These are phyloP conservation scores for Leccinum arenicola DNA, from an alignment of 768 basidiomycete species.

Conservation along the genomic window DNA sequence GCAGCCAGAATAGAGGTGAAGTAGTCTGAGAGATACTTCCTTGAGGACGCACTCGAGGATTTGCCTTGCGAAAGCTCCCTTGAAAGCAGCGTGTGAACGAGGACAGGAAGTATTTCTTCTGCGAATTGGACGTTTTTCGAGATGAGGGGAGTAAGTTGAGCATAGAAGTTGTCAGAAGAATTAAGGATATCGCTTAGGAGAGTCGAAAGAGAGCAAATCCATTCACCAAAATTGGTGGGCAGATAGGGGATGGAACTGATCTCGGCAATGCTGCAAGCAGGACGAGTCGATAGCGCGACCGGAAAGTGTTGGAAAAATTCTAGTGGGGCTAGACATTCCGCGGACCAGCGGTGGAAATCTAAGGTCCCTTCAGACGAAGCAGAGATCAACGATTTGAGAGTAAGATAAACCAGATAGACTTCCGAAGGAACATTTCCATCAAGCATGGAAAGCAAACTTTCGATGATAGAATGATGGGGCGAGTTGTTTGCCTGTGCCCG, in stretches of 20 bases:
- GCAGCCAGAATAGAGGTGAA: constrained; percentile 25
- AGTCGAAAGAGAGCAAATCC: constrained; percentile 60
- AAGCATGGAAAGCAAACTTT: constrained; percentile 56
- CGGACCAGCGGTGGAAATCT: constrained; percentile 32
- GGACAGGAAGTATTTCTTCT: constrained; percentile 64
- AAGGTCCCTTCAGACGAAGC: constrained; percentile 32
- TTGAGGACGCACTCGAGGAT: constrained; percentile 1
- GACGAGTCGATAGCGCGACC: constrained; percentile 31
- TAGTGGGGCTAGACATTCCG: constrained; percentile 44
- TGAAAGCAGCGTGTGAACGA: constrained; percentile 68
- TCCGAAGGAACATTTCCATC: constrained; percentile 46
- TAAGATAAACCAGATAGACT: constrained; percentile 58
- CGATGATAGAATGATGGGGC: constrained; percentile 50
- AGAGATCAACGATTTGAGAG: constrained; percentile 58
- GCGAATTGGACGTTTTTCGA: constrained; percentile 55
- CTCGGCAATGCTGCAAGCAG: constrained; percentile 38
- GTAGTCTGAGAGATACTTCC: constrained; percentile 23
- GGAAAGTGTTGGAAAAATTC: constrained; percentile 48
- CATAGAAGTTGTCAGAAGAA: constrained; percentile 57
- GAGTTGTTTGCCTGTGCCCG: constrained; percentile 21
- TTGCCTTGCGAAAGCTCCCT: constrained; percentile 16
- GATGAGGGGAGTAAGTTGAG: constrained; percentile 61
- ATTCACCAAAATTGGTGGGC: constrained; percentile 52
- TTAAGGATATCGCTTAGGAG: constrained; percentile 61
- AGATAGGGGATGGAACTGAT: constrained; percentile 33